These are phyloP conservation scores for Coelastrella sp. DNA, from an alignment of 139 green algal genomes.

Conservation along the genomic window DNA sequence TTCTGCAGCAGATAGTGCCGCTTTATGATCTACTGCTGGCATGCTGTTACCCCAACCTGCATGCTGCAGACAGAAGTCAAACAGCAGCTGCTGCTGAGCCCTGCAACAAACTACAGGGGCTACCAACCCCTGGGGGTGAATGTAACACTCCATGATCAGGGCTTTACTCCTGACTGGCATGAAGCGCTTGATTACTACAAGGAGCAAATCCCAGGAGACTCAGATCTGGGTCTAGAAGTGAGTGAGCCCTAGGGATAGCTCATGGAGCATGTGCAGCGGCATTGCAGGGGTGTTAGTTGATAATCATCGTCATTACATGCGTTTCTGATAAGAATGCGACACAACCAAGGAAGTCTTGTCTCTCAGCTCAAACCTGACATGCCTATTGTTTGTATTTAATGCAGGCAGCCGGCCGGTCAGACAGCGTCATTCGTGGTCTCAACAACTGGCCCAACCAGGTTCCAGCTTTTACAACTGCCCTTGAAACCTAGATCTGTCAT, in stretches of 20 bases:
- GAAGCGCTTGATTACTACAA: constrained; percentile 74
- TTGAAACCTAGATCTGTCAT: constrained; percentile 55
- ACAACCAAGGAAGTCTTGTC: no score
- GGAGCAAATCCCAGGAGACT: background rate
- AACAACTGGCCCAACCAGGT: constrained; percentile 73
- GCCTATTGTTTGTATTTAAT: no score
- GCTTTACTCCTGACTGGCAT: constrained; percentile 69
- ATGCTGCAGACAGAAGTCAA: constrained; percentile 53
- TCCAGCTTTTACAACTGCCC: constrained; percentile 48
- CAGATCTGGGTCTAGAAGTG: no score
- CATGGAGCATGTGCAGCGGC: no score
- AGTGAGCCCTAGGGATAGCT: no score
- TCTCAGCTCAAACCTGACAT: background rate
- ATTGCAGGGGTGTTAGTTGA: background rate
- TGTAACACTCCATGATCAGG: constrained; percentile 67
- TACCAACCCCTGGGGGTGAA: constrained; percentile 74
- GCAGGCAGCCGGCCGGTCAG: no score
- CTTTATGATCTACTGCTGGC: no score
- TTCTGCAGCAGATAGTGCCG: no score
- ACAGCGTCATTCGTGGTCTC: constrained; percentile 60
- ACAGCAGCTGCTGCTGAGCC: constrained; percentile 51
- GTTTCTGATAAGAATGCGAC: no score
- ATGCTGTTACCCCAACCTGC: no score
- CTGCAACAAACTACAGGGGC: constrained; percentile 58
- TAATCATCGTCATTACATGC: no score